These are phyloP conservation scores for Vanrija sp. DNA, from an alignment of 1,284 basidiomycete genomes.

Conservation along the genomic window DNA sequence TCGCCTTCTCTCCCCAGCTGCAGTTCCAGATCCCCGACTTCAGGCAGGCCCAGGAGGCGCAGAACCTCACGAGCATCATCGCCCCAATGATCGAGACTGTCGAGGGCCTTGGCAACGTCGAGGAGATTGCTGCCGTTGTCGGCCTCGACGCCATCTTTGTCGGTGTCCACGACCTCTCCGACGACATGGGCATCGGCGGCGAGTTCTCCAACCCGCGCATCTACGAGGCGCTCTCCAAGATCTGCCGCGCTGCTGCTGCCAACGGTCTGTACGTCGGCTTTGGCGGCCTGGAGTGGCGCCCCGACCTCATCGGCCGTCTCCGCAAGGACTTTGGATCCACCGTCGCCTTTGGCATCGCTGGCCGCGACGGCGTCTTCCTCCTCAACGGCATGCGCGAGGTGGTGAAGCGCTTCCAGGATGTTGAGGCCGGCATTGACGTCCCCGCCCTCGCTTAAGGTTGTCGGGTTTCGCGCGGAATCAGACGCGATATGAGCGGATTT, in stretches of 20 bases:
- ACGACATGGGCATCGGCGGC: slow-evolving; percentile 11
- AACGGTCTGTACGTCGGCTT: slow-evolving; percentile 4
- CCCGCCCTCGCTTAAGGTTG: too few relatives aligned
- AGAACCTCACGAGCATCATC: slow-evolving; percentile 7
- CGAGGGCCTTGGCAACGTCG: slow-evolving; percentile 37
- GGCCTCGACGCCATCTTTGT: slow-evolving; percentile 26
- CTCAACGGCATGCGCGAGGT: neutral
- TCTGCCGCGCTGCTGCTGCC: slow-evolving; percentile 10
- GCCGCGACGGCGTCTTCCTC: neutral
- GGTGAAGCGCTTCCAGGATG: too few relatives aligned
- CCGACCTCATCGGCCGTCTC: slow-evolving; percentile 3
- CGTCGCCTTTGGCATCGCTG: slow-evolving; percentile 2
- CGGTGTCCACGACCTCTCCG: neutral
- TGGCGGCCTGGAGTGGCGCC: slow-evolving; percentile 5
- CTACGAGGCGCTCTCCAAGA: slow-evolving; percentile 8
- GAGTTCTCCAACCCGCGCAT: slow-evolving; percentile 13
- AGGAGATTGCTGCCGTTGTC: slow-evolving; percentile 37
- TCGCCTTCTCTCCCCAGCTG: slow-evolving; percentile 13
- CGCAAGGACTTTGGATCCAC: neutral
- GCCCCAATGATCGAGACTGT: slow-evolving; percentile 33
- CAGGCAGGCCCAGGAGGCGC: slow-evolving; percentile 1
- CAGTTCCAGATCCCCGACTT: slow-evolving; percentile 12
- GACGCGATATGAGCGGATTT: too few relatives aligned
- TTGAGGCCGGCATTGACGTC: too few relatives aligned
- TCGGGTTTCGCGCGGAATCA: too few relatives aligned